Percentiles rank a stretch among this genome's conserved stretches.
Conservation (phyloP, 2,329 filamentous ascomycete species). For the Colletotrichum spinosum region DNA sequence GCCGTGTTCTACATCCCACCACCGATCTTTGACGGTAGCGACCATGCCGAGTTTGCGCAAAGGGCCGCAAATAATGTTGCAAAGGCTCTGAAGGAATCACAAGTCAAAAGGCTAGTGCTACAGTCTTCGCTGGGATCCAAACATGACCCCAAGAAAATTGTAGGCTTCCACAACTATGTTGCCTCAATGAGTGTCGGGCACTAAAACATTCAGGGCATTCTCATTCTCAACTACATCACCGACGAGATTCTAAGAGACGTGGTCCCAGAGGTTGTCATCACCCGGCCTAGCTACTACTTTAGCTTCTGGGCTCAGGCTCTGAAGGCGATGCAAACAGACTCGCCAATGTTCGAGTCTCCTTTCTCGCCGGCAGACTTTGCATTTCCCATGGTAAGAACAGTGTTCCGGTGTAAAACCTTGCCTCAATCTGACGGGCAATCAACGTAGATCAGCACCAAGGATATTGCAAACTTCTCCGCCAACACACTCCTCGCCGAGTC, state of each 20-base stretch:
- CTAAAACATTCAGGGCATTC: slow-evolving; percentile 47
- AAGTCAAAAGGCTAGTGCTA: slow-evolving; percentile 41
- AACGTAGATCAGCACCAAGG: slow-evolving; percentile 44
- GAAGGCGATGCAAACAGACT: slow-evolving; percentile 37
- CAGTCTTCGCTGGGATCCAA: slow-evolving; percentile 46
- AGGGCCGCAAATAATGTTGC: slow-evolving; percentile 41
- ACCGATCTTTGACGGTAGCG: slow-evolving; percentile 43
- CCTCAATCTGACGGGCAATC: not conserved
- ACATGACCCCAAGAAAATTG: slow-evolving; percentile 42
- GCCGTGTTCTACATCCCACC: slow-evolving; percentile 49
- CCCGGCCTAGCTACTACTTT: slow-evolving; percentile 37
- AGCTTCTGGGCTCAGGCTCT: slow-evolving; percentile 37
- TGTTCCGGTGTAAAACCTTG: not conserved
- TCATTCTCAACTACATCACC: slow-evolving; percentile 40
- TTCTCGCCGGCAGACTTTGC: slow-evolving; percentile 43
- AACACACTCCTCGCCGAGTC: slow-evolving; percentile 38
- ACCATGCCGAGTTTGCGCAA: slow-evolving; percentile 42
- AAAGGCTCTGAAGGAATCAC: slow-evolving; percentile 37
- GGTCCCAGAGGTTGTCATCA: slow-evolving; percentile 39
- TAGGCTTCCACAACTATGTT: slow-evolving; percentile 19
- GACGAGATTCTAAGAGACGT: slow-evolving; percentile 37
- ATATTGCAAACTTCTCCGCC: slow-evolving; percentile 44
- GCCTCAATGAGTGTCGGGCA: not conserved
- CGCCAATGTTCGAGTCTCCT: slow-evolving; percentile 42
- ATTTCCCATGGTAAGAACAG: slow-evolving; percentile 44